Evolutionary conservation across 1,139 yeast genomes (phyloP), one percentile per base, ranked within the genome.

Genomic region (Debaryomyces fabryi): DNA sequence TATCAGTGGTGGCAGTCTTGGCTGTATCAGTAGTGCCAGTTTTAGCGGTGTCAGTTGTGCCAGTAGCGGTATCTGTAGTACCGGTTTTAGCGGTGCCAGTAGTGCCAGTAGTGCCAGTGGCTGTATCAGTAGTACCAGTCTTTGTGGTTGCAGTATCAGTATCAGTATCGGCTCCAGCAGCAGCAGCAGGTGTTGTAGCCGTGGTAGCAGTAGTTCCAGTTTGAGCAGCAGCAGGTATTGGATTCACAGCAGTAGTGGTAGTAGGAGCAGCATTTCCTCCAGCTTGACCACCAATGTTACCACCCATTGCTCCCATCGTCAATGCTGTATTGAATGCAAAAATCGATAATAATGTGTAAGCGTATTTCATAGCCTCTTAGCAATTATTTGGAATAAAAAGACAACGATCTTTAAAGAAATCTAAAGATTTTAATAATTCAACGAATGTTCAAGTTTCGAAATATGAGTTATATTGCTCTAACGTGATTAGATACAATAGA

Each of bases 141-240:
- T 51, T 38, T 7, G 56, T 45, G 30, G 55, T 46, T 25, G 54
- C 49, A 23, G 49, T 40, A 25, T 42, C 55, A 16, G 55, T 46
- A 23, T 53, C 50, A 23, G 49, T 40, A 25, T 42, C 54, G n/a
- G 57, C 50, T 39, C 53, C 48, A 18, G 56, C 49, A 25, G 55
- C 46, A 13, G 55, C 48, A 6, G 53, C 48, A 18, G 58, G 49
- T 7, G 59, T 51, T 38, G 57, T 47, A 21, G 42, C 20, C 25
- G 46, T 30, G 5, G 51, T 45, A 21, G 49, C 49, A 27, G 55
- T 35, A n/a, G 48, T 49, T n/a, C 42, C 38, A 25, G 48, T 49
- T 13, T 44, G 35, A 21, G 47, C 46, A 9, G 24, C 44, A 10
- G 46, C 21, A 24, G 42, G 36, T 10, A 39, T 39, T 21, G 45